These are phyloP conservation scores for Paraphaeosphaeria sporulosa DNA, from an alignment of 2,329 filamentous ascomycete genomes.

Conservation along the genomic window DNA sequence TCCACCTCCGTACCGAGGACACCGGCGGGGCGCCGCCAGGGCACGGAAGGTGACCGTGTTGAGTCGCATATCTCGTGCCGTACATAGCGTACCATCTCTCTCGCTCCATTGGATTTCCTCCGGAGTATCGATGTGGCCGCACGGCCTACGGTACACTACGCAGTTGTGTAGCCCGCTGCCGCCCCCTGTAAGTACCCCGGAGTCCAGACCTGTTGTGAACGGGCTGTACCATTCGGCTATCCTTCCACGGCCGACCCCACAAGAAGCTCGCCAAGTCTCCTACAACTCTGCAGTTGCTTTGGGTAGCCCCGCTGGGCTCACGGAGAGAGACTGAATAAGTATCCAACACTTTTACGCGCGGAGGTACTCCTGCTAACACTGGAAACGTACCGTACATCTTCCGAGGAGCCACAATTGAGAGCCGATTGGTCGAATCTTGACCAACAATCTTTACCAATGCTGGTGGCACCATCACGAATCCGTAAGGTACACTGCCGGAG, in stretches of 20 bases:
- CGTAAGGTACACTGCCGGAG: too few species aligned
- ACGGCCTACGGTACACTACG: background rate
- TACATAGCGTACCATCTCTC: background rate
- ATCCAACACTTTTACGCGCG: too few species aligned
- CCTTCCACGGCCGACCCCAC: background rate
- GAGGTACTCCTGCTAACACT: too few species aligned
- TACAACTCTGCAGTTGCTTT: too few species aligned
- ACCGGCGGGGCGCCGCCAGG: background rate
- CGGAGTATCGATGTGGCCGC: background rate
- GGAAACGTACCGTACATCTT: too few species aligned
- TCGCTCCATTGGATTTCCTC: background rate
- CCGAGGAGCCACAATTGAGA: too few species aligned
- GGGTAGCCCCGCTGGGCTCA: too few species aligned
- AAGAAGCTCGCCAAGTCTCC: too few species aligned
- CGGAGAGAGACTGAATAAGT: too few species aligned
- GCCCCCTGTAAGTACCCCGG: background rate
- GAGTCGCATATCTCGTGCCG: background rate
- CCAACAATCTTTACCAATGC: too few species aligned
- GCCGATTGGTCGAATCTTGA: too few species aligned
- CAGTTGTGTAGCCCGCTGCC: background rate
- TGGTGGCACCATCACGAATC: too few species aligned
- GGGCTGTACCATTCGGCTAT: background rate
- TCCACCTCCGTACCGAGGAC: background rate
- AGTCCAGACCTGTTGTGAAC: background rate
- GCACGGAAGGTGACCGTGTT: background rate